Base-by-base conservation (phyloP, 805 yeast genomes). In the Saccharomycopsis fibuligera region DNA sequence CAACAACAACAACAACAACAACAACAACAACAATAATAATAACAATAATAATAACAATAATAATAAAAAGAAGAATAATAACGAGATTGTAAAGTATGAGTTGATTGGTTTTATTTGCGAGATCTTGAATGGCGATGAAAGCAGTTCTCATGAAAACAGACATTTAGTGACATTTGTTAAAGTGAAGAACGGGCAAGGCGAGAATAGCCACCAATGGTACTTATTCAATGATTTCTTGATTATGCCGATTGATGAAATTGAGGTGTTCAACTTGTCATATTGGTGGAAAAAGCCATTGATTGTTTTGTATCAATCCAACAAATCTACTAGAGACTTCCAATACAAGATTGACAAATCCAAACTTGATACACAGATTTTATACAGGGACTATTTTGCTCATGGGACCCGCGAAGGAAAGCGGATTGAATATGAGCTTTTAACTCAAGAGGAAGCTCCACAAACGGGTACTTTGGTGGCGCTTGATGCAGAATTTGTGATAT, bases 401-500 rank as follows among this genome's bases (percentile, higher is more conserved):
- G 81, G 83, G 0, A 76, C 79, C 4, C 69, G 89, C 52, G 78
- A 78, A 45, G 75, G 72, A 0, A 70, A 73, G 49, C 72, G 69
- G 40, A 69, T 75, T 45, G 91, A 87, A 54, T 86, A 85, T 60
- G 75, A 78, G 56, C 67, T 85, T n/a, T 66, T 87, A 50, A 79
- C 88, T 0, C 66, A 67, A 30, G 72, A 74, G 41, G 90, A 85
- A 57, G 86, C 87, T 0, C 96, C 96, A 0, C 60, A 60, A 19
- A 74, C 81, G 0, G 96, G 96, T 0, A 70, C 86, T 1, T 62
- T 89, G 35, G 81, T 91, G 17, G 99, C 98, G 0, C 83, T 93
- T 49, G 99, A 93, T 69, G 97, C 99, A 0, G 99, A 93, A 64
- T 93, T 95, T 71, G 98, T 93, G 2, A 76, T 81, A 27, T 62